Evolutionary conservation across 768 basidiomycete species (phyloP), one percentile per base, ranked within the genome.

Genomic region (Boletus pseudopeckii): DNA sequence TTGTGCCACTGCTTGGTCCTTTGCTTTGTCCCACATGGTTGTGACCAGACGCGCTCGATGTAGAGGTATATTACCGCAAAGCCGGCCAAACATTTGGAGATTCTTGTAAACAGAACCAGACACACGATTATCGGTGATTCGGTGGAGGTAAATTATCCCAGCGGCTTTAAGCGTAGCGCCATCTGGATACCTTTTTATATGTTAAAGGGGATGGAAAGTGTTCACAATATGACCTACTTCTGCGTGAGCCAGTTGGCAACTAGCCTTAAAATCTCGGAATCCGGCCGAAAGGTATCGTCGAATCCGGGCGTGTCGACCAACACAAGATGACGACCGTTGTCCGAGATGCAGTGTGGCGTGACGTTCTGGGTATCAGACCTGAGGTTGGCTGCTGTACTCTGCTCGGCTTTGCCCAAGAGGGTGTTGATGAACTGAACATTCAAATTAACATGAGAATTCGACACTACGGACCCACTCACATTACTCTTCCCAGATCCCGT

Each of bases 71-170:
- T 61, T 32, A 5, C 75, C 75, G 38, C 76, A 77, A 17, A 77
- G 52, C 24, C 64, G 58, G 24, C 62, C 56, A 52, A 76, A 73
- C 56, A 74, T 52, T 17, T 59, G 54, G 45, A 75, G 66, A 52
- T 72, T 73, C 39, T 60, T 64, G 22, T 46, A 45, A 9, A 56
- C 53, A 15, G 70, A 66, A 14, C 70, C 72, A 10, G 63, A 55
- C 61, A 76, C 62, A 5, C 71, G 67, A 24, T 57, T 72, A 48
- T 73, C 69, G 26, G 70, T 64, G 41, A 75, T 74, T 28, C 66
- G 63, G 36, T 72, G 69, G 18, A 70, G 39, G 51, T 72, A 73
- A 20, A 72, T 50, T 34, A 75, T 57, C 10, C 75, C 76, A 18
- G 61, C 46, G 5, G 70, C 45, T 14, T 52, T 66, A 43, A 52